A percentile compares a stretch with the other conserved stretches of the same genome.
These are phyloP conservation scores for Coemansia sp. DNA, from an alignment of 192 early-diverging fungal genomes.

Conservation along the genomic window DNA sequence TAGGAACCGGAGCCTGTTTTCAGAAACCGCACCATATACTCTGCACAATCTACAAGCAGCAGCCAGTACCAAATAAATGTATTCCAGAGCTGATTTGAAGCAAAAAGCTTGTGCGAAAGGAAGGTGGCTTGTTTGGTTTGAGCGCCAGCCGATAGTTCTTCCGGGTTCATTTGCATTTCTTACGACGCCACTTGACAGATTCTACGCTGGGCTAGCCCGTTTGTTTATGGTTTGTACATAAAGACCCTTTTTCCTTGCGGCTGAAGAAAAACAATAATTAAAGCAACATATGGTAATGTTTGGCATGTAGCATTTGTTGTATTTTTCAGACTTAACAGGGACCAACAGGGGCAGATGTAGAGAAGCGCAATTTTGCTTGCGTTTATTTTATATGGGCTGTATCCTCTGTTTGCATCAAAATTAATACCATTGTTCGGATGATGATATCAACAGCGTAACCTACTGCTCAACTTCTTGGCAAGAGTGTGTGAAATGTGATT, in stretches of 20 bases:
- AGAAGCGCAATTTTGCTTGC: neutral
- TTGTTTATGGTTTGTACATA: neutral
- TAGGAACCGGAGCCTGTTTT: neutral
- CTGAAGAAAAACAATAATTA: neutral
- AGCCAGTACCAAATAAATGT: neutral
- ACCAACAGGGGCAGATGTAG: too few relatives aligned
- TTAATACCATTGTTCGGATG: too few relatives aligned
- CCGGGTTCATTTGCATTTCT: neutral
- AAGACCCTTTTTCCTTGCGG: neutral
- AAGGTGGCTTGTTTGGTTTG: neutral
- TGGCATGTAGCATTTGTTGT: too few relatives aligned
- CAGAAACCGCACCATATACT: neutral
- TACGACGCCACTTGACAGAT: neutral
- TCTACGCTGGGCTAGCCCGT: neutral
- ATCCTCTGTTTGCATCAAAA: too few relatives aligned
- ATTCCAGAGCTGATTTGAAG: neutral
- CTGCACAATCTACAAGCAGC: neutral
- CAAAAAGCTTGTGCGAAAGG: too few relatives aligned
- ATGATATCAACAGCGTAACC: too few relatives aligned
- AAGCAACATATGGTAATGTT: neutral
- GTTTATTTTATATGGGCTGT: neutral
- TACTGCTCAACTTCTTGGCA: too few relatives aligned
- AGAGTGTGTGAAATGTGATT: too few relatives aligned
- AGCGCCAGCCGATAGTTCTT: neutral
- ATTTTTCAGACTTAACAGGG: too few relatives aligned